Evolutionary conservation across 352 stramenopile genomes (phyloP).

Genomic region (Pythium grandisporangium): DNA sequence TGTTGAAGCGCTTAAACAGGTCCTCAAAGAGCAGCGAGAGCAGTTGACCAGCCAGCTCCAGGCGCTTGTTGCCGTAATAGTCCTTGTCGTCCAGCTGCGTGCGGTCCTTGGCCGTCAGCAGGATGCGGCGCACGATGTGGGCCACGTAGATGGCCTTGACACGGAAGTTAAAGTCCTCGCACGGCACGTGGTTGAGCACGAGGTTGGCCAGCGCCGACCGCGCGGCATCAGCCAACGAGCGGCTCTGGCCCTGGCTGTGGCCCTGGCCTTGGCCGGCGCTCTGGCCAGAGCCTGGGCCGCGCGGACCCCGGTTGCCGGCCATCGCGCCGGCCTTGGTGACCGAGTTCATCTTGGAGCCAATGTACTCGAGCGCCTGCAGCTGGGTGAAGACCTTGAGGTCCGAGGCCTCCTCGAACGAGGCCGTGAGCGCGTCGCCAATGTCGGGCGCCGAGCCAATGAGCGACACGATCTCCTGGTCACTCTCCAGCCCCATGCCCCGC

Average conservation of each 20-base stretch:
- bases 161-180: slow-evolving; percentile 96
- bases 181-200: slow-evolving; percentile 98
- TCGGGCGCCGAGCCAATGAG: slow-evolving; percentile 92
- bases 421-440: slow-evolving; percentile 91
- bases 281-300: too few relatives aligned
- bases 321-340: slow-evolving; percentile 48
- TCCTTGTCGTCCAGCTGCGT: slow-evolving; percentile 97
- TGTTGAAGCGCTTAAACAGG: slow-evolving; percentile 98
- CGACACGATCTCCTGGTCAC: slow-evolving; percentile 98
- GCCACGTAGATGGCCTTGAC: slow-evolving; percentile 97
- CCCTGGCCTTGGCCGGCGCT: too few relatives aligned
- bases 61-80: slow-evolving; percentile 99
- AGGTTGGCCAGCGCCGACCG: slow-evolving; percentile 96
- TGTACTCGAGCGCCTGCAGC: slow-evolving; percentile 92
- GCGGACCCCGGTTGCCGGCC: slow-evolving; percentile 24
- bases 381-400: slow-evolving; percentile 95
- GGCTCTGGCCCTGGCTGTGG: slow-evolving; percentile 28
- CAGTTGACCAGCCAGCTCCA: slow-evolving; percentile 98
- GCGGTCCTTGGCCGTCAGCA: slow-evolving; percentile 82
- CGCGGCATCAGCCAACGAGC: slow-evolving; percentile 90
- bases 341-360: slow-evolving; percentile 94
- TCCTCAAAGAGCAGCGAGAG: slow-evolving; percentile 99
- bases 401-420: slow-evolving; percentile 94
- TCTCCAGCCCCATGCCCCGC: slow-evolving; percentile 97
- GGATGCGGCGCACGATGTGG: slow-evolving; percentile 93